Conservation (phyloP, 2,329 filamentous ascomycete species). For the Alternaria postmessia region DNA sequence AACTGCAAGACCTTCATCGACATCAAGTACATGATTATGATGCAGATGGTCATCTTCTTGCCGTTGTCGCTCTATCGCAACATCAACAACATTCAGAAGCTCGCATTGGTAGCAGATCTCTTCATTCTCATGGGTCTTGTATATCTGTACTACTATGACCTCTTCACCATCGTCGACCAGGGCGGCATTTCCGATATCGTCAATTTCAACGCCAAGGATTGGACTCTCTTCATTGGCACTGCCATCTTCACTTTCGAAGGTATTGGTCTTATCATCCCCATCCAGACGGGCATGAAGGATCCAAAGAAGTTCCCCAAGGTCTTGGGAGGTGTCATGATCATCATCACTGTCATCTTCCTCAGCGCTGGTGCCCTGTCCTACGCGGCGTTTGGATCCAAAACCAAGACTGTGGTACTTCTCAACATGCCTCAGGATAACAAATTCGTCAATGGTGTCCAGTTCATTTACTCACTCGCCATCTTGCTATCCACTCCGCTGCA, state of each 20-base stretch:
- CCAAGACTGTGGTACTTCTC: slow-evolving; percentile 93
- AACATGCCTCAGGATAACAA: slow-evolving; percentile 96
- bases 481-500: slow-evolving; percentile 93
- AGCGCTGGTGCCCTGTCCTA: slow-evolving; percentile 94
- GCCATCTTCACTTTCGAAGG: slow-evolving; percentile 99
- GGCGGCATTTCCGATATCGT: slow-evolving; percentile 83
- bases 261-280: slow-evolving; percentile 96
- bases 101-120: slow-evolving; percentile 88
- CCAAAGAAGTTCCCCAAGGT: slow-evolving; percentile 91
- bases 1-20: slow-evolving; percentile 85
- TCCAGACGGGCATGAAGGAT: slow-evolving; percentile 95
- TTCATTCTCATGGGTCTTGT: slow-evolving; percentile 93
- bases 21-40: slow-evolving; percentile 87
- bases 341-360: slow-evolving; percentile 90
- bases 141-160: slow-evolving; percentile 95
- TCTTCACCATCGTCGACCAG: slow-evolving; percentile 78
- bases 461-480: slow-evolving; percentile 98
- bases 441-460: slow-evolving; percentile 93
- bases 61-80: slow-evolving; percentile 93
- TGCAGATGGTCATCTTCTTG: slow-evolving; percentile 95
- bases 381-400: slow-evolving; percentile 92
- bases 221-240: slow-evolving; percentile 98
- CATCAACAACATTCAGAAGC: slow-evolving; percentile 96
- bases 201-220: slow-evolving; percentile 87
- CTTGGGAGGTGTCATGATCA: slow-evolving; percentile 88